Conservation (phyloP, 257 asterid species). For the Solanum sejunctum region DNA sequence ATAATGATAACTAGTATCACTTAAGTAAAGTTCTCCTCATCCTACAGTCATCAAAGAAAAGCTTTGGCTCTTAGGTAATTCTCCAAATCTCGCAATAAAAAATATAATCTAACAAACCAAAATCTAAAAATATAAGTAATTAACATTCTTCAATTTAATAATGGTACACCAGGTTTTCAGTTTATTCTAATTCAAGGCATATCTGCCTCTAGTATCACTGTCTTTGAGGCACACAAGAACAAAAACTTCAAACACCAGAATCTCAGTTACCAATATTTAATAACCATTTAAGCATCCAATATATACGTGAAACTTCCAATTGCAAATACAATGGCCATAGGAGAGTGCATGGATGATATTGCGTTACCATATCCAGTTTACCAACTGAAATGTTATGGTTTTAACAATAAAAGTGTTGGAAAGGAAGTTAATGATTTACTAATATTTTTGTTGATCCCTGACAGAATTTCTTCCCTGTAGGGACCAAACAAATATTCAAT, state of each 20-base stretch:
- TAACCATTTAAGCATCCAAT: neutral
- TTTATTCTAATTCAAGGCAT: neutral
- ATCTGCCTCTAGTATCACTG: neutral
- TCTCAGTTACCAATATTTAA: neutral
- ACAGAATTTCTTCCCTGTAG: neutral
- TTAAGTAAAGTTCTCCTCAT: neutral
- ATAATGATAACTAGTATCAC: neutral
- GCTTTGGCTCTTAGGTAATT: neutral
- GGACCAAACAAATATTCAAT: neutral
- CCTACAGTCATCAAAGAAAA: neutral
- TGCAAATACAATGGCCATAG: neutral
- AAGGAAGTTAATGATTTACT: neutral
- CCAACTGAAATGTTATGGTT: neutral
- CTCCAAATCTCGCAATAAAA: neutral
- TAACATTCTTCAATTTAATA: neutral
- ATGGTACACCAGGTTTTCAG: neutral
- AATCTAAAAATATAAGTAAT: neutral
- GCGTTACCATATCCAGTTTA: neutral
- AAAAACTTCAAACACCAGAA: neutral
- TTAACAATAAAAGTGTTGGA: neutral
- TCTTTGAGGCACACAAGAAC: neutral
- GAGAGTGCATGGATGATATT: neutral
- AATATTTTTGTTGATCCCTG: neutral
- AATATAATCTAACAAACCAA: neutral
- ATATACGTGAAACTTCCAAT: neutral